Conservation (phyloP, 1,139 yeast genomes). For the Pichia sorboxylosa region DNA sequence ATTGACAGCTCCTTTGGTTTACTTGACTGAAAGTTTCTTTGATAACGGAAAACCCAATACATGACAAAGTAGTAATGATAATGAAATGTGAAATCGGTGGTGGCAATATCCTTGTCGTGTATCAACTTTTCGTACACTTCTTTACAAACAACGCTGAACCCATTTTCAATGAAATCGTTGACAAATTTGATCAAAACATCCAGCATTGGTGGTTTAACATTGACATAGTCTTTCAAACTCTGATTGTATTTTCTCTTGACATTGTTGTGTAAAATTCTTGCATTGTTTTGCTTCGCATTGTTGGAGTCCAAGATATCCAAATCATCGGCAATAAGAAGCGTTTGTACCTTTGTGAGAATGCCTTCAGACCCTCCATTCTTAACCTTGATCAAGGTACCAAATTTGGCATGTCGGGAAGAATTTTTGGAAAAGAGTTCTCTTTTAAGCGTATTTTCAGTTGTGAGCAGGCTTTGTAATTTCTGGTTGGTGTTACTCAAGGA, state of each 20-base stretch:
- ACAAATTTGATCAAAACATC: constrained; percentile 27
- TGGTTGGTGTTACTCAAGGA: constrained; percentile 1
- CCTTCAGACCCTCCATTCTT: constrained; percentile 40
- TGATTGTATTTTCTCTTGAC: not conserved
- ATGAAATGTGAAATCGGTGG: constrained; percentile 18
- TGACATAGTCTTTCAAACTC: not conserved
- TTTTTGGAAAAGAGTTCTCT: constrained; percentile 40
- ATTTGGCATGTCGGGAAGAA: constrained; percentile 76
- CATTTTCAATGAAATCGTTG: constrained; percentile 55
- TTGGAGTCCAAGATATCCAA: constrained; percentile 36
- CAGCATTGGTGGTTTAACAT: too few species aligned
- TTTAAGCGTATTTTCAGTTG: constrained; percentile 39
- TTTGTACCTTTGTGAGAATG: constrained; percentile 63
- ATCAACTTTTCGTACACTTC: constrained; percentile 18
- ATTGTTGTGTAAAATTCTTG: not conserved
- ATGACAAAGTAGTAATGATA: constrained; percentile 47
- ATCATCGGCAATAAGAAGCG: constrained; percentile 13
- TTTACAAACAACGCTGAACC: constrained; percentile 57
- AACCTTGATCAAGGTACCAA: constrained; percentile 75
- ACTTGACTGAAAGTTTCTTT: constrained; percentile 24
- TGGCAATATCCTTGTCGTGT: constrained; percentile 12
- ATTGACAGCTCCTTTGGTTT: constrained; percentile 6
- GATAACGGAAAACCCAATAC: constrained; percentile 58
- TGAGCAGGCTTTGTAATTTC: constrained; percentile 2
- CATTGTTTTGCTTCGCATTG: constrained; percentile 14